Base-by-base conservation (phyloP, 139 green algal genomes). In the Nannochloris sp. region DNA sequence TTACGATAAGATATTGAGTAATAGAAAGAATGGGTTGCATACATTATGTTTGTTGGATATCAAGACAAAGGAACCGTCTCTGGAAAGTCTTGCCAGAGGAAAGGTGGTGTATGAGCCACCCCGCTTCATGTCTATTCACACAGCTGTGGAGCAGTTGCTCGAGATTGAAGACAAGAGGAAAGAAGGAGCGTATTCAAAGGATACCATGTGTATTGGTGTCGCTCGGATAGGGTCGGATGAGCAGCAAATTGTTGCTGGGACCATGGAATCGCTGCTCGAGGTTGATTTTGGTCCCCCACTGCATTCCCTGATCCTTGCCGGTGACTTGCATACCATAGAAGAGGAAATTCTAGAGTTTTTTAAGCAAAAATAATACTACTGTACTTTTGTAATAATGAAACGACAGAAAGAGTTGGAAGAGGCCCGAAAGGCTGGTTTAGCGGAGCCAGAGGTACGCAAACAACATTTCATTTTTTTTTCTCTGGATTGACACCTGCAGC, bases 41-140 rank as follows among this genome's bases (percentile, higher is more conserved):
- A 98, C 93, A 23, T 77, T 98, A 46, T 96, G 88, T 70, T 70
- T 98, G 24, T 81, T 98, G 34, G 89, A 96, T 76, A 96, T 96
- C 67, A 95, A 95, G 69, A 80, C 91, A 1, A 92, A 89, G 62
- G 93, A 98, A 79, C 93, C 90, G 4, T 85, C 82, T 21, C 43
- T 96, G 31, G 85, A 95, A 62, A 82, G 81, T 37, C 73, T 98
- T 44, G 85, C 81, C 12, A 64, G 86, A 4, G 93, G 93, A 14
- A 86, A 73, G 21, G 82, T 81, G 8, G 75, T 90, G 46, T 98
- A 98, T 64, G 87, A 96, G 75, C 87, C 90, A 2, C 88, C 92
- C 5, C 70, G 83, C 18, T 83, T 75, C 62, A 85, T 85, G 79
- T 76, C 49, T 68, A 71, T 87, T 18, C 71, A 68, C 49, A 85